Percentiles rank a stretch among this genome's conserved stretches.
Evolutionary conservation across 1,139 yeast genomes (phyloP).

Genomic region (Arxiozyma telluris): DNA sequence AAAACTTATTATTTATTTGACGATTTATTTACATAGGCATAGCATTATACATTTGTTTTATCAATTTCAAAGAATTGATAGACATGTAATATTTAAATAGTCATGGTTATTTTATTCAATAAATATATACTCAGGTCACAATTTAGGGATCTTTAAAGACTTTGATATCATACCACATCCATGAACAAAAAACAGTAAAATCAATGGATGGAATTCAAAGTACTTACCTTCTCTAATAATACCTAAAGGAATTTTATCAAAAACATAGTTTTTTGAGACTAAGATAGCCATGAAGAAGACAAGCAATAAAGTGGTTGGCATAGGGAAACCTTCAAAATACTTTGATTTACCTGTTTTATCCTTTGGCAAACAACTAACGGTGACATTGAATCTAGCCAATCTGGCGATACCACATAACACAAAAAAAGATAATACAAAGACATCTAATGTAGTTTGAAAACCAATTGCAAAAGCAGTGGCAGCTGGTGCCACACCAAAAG

Average conservation of each 20-base stretch:
- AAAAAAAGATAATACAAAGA: constrained; percentile 66
- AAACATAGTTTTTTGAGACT: constrained; percentile 41
- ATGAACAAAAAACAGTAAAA: constrained; percentile 56
- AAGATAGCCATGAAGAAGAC: constrained; percentile 64
- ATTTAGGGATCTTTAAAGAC: constrained; percentile 83
- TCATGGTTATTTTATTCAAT: neutral
- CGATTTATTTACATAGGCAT: neutral
- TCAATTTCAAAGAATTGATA: neutral
- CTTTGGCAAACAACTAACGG: constrained; percentile 87
- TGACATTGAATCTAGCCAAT: constrained; percentile 88
- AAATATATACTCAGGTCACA: constrained; percentile 32
- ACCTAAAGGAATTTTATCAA: constrained; percentile 56
- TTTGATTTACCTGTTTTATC: constrained; percentile 74
- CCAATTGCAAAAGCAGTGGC: constrained; percentile 89
- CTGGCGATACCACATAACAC: constrained; percentile 91
- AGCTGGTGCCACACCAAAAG: constrained; percentile 92
- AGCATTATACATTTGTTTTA: neutral
- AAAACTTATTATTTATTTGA: too few relatives aligned
- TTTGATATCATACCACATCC: constrained; percentile 92
- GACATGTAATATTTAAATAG: neutral
- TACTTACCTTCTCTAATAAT: constrained; percentile 42
- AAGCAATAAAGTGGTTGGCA: constrained; percentile 75
- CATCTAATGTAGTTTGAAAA: constrained; percentile 74
- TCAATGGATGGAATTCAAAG: constrained; percentile 67
- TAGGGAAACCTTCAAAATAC: constrained; percentile 90